Evolutionary conservation across 2,329 filamentous ascomycete genomes (phyloP).

Genomic region (Phaeosphaeriaceae sp.): DNA sequence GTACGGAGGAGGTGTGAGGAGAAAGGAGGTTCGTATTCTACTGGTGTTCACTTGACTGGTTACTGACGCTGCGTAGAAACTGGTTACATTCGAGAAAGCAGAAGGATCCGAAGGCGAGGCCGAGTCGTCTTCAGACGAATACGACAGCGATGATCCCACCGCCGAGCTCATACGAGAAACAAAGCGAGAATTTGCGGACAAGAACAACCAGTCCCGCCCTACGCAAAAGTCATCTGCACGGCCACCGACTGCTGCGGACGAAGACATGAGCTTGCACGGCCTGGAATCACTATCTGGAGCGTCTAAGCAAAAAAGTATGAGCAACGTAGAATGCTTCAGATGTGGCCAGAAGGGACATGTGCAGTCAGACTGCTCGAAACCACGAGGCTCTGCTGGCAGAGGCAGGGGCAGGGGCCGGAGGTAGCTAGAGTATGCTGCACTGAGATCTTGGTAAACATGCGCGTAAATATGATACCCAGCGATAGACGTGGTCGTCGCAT

Average conservation of each 20-base stretch:
- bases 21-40: conserved; percentile 27
- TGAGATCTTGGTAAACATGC: background rate
- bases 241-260: conserved; percentile 68
- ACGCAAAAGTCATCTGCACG: conserved; percentile 56
- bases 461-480: conserved; percentile 12
- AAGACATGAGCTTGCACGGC: conserved; percentile 68
- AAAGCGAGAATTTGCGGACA: conserved; percentile 53
- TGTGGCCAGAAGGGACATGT: conserved; percentile 70
- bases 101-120: conserved; percentile 34
- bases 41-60: background rate
- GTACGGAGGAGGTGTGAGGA: conserved; percentile 59
- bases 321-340: conserved; percentile 62
- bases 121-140: conserved; percentile 45
- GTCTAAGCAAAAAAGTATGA: conserved; percentile 25
- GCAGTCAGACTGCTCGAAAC: conserved; percentile 61
- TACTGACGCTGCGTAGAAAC: conserved; percentile 29
- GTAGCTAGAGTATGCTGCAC: conserved; percentile 10
- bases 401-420: conserved; percentile 28
- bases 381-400: conserved; percentile 35
- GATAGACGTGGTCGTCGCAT: background rate
- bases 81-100: conserved; percentile 22
- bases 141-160: conserved; percentile 52
- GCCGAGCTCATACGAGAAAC: conserved; percentile 55
- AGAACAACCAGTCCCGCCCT: conserved; percentile 54
- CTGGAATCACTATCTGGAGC: conserved; percentile 67